phyloP scores from a whole-genome alignment of 2,329 filamentous ascomycete species.

The Trichoderma koningiopsis region DNA sequence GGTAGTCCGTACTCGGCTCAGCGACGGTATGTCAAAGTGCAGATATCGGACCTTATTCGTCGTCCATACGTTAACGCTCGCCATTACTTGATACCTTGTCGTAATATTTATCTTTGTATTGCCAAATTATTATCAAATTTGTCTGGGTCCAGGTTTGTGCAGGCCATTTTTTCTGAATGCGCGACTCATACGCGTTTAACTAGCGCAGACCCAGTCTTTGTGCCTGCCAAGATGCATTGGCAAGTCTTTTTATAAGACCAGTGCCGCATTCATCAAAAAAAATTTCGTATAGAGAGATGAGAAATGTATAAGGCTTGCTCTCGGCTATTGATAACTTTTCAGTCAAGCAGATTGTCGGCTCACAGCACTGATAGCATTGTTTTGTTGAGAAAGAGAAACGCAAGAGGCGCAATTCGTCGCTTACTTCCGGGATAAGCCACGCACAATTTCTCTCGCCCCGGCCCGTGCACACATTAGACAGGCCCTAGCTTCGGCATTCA shows the following conservation, averaged over 20 bases:
- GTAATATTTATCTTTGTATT: not conserved
- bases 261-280: not conserved
- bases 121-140: not conserved
- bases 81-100: not conserved
- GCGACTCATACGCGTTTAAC: not conserved
- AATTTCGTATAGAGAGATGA: not conserved
- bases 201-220: not conserved
- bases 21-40: not conserved
- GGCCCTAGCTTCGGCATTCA: conserved; percentile 13
- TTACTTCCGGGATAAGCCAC: conserved; percentile 10
- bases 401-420: not conserved
- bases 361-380: not conserved
- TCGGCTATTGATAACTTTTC: not conserved
- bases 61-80: not conserved
- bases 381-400: not conserved
- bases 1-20: not conserved
- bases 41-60: not conserved
- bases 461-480: conserved; percentile 16
- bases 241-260: not conserved
- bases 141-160: not conserved
- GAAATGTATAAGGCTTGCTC: not conserved
- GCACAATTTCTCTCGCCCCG: not conserved
- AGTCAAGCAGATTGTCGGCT: not conserved
- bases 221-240: not conserved
- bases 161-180: not conserved